phyloP scores from a whole-genome alignment of 345 rosid species.

The Linum lewisii region DNA sequence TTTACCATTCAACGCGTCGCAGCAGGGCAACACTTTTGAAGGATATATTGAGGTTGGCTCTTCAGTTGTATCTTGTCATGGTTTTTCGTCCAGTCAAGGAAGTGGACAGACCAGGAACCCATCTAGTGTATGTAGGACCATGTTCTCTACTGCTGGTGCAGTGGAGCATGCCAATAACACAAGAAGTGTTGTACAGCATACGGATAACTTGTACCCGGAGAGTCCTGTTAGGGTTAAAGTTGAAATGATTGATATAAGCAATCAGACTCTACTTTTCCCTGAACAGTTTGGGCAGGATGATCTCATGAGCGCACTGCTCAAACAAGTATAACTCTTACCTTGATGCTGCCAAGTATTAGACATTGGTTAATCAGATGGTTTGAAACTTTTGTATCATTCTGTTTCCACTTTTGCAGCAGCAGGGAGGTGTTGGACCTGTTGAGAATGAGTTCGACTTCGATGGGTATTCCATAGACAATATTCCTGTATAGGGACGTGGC shows the following conservation, averaged over 20 bases:
- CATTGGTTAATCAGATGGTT: not conserved
- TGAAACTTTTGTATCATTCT: no score
- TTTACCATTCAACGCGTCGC: slow-evolving; percentile 38
- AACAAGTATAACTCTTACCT: slow-evolving; percentile 43
- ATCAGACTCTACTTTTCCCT: slow-evolving; percentile 30
- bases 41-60: slow-evolving; percentile 27
- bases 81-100: slow-evolving; percentile 44
- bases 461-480: slow-evolving; percentile 60
- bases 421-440: slow-evolving; percentile 43
- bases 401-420: slow-evolving; percentile 30
- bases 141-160: slow-evolving; percentile 27
- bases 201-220: slow-evolving; percentile 21
- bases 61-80: slow-evolving; percentile 35
- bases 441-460: slow-evolving; percentile 75
- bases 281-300: slow-evolving; percentile 71
- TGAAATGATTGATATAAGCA: slow-evolving; percentile 45
- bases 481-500: slow-evolving; percentile 70
- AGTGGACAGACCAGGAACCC: slow-evolving; percentile 31
- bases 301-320: slow-evolving; percentile 80
- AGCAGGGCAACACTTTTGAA: no score
- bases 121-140: slow-evolving; percentile 23
- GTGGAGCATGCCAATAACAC: no score
- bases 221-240: slow-evolving; percentile 48
- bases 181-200: slow-evolving; percentile 29
- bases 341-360: no score